Evolutionary conservation across 192 early-diverging fungal genomes (phyloP).

Genomic region (Allomyces macrogynus): DNA sequence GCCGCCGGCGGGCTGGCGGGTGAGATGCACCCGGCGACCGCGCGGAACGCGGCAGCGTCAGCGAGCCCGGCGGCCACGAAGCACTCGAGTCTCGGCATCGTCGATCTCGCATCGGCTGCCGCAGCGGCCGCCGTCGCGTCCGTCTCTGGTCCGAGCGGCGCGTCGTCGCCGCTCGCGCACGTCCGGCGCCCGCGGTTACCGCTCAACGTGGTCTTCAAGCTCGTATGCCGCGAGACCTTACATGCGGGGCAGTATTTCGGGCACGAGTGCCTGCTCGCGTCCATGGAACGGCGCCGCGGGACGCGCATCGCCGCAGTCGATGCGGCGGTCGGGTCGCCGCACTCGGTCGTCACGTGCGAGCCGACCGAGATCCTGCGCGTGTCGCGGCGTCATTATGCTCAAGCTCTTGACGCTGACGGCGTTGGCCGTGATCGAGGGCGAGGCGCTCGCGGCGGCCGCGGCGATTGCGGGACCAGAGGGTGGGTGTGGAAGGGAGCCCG

Average conservation of each 20-base stretch:
- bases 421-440: not conserved
- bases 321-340: not conserved
- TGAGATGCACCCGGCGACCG: too few species aligned
- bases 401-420: not conserved
- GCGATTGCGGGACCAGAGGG: too few species aligned
- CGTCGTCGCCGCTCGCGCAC: too few species aligned
- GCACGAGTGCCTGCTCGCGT: not conserved
- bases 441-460: not conserved
- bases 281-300: not conserved
- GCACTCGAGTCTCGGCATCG: too few species aligned
- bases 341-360: not conserved
- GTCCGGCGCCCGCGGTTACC: too few species aligned
- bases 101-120: too few species aligned
- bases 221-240: not conserved
- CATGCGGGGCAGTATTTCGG: not conserved
- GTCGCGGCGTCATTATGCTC: not conserved
- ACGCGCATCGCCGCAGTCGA: not conserved
- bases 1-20: too few species aligned
- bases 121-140: too few species aligned
- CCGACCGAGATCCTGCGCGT: not conserved
- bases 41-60: too few species aligned
- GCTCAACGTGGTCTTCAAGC: not conserved
- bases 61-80: too few species aligned
- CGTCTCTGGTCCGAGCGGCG: too few species aligned
- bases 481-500: too few species aligned